These are phyloP conservation scores for Didymella exigua DNA, from an alignment of 2,329 filamentous ascomycete genomes.

Conservation along the genomic window DNA sequence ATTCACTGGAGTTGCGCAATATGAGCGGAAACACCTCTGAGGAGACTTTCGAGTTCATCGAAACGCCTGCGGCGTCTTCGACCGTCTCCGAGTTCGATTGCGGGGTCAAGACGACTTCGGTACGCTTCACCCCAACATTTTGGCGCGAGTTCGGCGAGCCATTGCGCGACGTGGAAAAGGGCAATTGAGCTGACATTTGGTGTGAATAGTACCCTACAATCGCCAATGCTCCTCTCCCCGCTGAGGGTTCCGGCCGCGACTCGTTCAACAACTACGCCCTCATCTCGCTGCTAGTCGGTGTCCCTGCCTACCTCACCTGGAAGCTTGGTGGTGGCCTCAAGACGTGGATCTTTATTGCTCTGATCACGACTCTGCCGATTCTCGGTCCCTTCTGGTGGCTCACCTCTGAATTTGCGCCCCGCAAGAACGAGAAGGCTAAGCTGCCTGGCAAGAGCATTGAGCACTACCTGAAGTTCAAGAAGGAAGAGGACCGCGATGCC, in stretches of 20 bases:
- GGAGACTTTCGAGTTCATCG: conserved; percentile 69
- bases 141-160: conserved; percentile 32
- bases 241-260: conserved; percentile 82
- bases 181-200: conserved; percentile 32
- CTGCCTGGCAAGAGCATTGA: conserved; percentile 86
- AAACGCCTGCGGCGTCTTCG: conserved; percentile 63
- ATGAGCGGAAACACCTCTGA: conserved; percentile 51
- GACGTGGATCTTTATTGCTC: conserved; percentile 83
- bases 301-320: conserved; percentile 82
- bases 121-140: conserved; percentile 47
- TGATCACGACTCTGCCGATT: conserved; percentile 80
- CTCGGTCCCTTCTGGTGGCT: conserved; percentile 82
- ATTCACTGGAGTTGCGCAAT: conserved; percentile 41
- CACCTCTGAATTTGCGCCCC: conserved; percentile 79
- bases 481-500: conserved; percentile 63
- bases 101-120: conserved; percentile 66
- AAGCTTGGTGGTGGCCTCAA: conserved; percentile 84
- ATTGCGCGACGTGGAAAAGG: conserved; percentile 34
- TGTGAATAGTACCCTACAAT: conserved; percentile 76
- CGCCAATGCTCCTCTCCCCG: conserved; percentile 91
- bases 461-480: conserved; percentile 85
- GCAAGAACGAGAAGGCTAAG: conserved; percentile 90
- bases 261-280: conserved; percentile 85
- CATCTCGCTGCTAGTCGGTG: conserved; percentile 68
- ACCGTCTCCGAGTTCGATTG: conserved; percentile 60